These are phyloP conservation scores for Fusarium mundagurra DNA, from an alignment of 2,329 filamentous ascomycete genomes.

Conservation along the genomic window DNA sequence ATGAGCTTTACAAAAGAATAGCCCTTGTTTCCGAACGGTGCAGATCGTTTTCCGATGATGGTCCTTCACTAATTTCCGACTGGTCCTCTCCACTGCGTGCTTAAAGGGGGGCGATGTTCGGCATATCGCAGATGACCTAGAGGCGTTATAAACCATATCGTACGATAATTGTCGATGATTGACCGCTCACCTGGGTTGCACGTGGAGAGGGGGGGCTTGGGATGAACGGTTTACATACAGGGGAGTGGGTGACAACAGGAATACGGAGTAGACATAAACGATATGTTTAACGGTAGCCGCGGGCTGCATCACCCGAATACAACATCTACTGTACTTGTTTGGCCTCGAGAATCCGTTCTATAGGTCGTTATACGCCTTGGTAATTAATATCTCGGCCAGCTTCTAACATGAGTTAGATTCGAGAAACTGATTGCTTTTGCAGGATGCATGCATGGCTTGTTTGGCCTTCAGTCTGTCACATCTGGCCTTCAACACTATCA, in stretches of 20 bases:
- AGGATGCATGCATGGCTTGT: not conserved
- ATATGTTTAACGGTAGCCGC: not conserved
- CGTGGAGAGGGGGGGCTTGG: conserved; percentile 21
- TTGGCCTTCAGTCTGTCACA: not conserved
- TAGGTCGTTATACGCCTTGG: not conserved
- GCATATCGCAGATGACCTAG: not conserved
- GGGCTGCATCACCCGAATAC: not conserved
- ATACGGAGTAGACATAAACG: not conserved
- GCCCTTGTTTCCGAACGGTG: not conserved
- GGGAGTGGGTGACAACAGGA: conserved; percentile 1
- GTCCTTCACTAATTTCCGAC: conserved; percentile 36
- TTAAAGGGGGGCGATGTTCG: not conserved
- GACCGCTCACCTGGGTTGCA: conserved; percentile 10
- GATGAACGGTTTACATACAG: conserved; percentile 19
- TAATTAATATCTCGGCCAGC: not conserved
- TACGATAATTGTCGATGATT: conserved; percentile 19
- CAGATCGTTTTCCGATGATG: conserved; percentile 10
- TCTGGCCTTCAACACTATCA: conserved; percentile 1
- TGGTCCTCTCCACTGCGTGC: conserved; percentile 10
- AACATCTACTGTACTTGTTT: not conserved
- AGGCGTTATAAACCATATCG: conserved; percentile 2
- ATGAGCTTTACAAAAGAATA: not conserved
- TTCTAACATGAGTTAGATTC: not conserved
- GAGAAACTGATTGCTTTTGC: not conserved
- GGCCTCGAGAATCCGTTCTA: not conserved